Evolutionary conservation across 177 flowering plant genomes (phyloP).

Genomic region (Vitis hybrid): DNA sequence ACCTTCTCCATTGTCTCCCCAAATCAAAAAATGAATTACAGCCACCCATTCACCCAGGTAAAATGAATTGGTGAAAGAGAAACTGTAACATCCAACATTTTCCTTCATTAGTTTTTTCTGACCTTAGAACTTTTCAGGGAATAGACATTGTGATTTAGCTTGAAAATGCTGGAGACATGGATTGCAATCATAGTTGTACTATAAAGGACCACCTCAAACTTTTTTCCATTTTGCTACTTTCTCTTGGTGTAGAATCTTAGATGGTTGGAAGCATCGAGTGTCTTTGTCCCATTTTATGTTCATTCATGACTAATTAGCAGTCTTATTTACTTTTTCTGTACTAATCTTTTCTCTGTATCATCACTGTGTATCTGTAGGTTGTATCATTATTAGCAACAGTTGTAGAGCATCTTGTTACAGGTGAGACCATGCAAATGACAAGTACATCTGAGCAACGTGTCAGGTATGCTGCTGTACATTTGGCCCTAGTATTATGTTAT

Average conservation of each 20-base stretch:
- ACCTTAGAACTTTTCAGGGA: no score
- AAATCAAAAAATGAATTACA: neutral
- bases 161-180: no score
- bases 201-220: neutral
- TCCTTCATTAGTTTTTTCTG: no score
- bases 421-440: slow-evolving; percentile 99
- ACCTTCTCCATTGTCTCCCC: neutral
- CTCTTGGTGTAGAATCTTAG: no score
- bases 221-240: neutral
- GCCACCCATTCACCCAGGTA: neutral
- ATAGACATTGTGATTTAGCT: no score
- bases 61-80: neutral
- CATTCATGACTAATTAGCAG: neutral
- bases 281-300: neutral
- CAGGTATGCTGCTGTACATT: slow-evolving; percentile 47
- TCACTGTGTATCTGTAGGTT: slow-evolving; percentile 46
- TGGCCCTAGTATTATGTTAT: neutral
- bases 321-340: neutral
- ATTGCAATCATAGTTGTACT: neutral
- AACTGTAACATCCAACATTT: neutral
- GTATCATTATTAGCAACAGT: slow-evolving; percentile 74
- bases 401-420: slow-evolving; percentile 92
- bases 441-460: slow-evolving; percentile 70
- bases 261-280: neutral
- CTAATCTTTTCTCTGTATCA: slow-evolving; percentile 1